These are phyloP conservation scores for Leucogyrophana mollusca DNA, from an alignment of 768 basidiomycete species.

Conservation along the genomic window DNA sequence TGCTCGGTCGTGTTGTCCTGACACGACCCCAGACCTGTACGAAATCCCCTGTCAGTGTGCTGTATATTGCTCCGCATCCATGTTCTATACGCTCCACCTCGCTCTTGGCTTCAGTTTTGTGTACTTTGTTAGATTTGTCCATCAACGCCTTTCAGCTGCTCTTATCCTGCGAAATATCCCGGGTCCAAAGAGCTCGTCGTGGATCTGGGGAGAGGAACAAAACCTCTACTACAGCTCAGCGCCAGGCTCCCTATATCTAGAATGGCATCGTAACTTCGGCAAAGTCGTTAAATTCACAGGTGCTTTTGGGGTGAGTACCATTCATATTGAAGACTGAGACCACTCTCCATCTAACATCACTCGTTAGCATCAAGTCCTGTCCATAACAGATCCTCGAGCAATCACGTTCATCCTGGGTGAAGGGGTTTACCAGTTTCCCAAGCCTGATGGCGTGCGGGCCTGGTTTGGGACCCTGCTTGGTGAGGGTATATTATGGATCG, in stretches of 20 bases:
- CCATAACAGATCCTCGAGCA: constrained; percentile 53
- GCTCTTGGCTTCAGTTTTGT: constrained; percentile 20
- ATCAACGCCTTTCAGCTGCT: constrained; percentile 33
- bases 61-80: constrained; percentile 5
- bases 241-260: constrained; percentile 52
- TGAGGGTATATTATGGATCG: constrained; percentile 64
- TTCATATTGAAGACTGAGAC: constrained; percentile 1
- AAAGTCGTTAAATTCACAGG: constrained; percentile 55
- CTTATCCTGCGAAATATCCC: constrained; percentile 44
- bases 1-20: constrained; percentile 1
- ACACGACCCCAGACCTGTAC: not conserved
- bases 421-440: constrained; percentile 57
- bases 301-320: constrained; percentile 49
- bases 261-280: constrained; percentile 55
- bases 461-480: constrained; percentile 65
- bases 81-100: constrained; percentile 10
- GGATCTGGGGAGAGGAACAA: constrained; percentile 65
- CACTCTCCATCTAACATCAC: constrained; percentile 10
- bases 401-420: constrained; percentile 55
- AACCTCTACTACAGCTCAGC: constrained; percentile 43
- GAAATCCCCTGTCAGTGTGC: not conserved
- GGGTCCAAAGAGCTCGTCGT: constrained; percentile 47
- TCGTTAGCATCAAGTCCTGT: constrained; percentile 53
- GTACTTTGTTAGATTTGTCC: constrained; percentile 30
- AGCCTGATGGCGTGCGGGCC: constrained; percentile 58